Base-by-base conservation (phyloP, 371 early-diverging fungal genomes). In the Lichtheimia ornata region DNA sequence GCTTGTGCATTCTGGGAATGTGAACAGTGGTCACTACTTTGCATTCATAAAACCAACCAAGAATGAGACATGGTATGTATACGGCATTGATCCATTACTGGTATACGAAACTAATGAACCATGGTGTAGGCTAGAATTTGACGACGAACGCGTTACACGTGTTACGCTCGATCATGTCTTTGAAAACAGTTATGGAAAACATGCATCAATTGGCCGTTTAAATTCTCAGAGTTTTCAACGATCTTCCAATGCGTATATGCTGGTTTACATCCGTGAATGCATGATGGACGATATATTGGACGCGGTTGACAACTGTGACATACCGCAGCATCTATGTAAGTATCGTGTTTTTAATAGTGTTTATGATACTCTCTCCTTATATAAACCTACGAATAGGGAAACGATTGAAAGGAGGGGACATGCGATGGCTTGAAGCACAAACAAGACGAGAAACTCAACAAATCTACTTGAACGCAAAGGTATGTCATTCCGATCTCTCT, bases 1-100 rank as follows among this genome's bases (percentile, higher is more conserved):
- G 0, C 83, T 99, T 47, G 99, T 99, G 12, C 99, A 99, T 70
- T 90, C 89, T 64, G 99, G 99, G 41, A 97, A 95, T 70, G 69
- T 94, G 30, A 85, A 91, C 66, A 94, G 96, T 59, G 99, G 99
- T 2, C 99, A 99, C 81, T 99, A 99, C 73, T 97, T 93, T 84
- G 96, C 96, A 4, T 81, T 95, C 58, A 69, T 98, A 67, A 87
- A 88, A 56, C 95, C 97, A 13, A 84, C 84, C 59, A 75, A 82
- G 35, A 84, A 91, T 50, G 88, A 90, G 53, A 85, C 84, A 65
- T 94, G 97, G 97, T 77, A 62, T 50, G 62, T 63, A n/a, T 18
- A 14, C 11, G 20, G 9, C 22, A 22, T 22, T 22, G 22, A 24
- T 35, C 28, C 28, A 4, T 28, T 28, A 4, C 9, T 35, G 11